Percentiles rank a stretch among this genome's conserved stretches.
phyloP scores from a whole-genome alignment of 2,329 filamentous ascomycete species.

The Aspergillus sp. region DNA sequence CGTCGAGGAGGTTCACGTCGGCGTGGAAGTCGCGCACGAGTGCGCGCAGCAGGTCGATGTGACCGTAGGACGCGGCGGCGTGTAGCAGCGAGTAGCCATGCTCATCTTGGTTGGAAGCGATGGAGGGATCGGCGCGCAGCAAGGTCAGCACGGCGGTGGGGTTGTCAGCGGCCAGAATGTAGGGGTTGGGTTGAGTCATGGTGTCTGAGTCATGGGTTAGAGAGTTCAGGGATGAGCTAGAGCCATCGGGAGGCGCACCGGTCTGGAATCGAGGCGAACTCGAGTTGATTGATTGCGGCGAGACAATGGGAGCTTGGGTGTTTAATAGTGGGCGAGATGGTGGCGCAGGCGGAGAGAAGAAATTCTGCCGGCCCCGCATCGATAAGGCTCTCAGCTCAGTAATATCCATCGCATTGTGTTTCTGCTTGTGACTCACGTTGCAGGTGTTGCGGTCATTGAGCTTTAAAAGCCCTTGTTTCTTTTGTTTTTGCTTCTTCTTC shows the following conservation, averaged over 20 bases:
- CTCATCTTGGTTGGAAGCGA: conserved; percentile 78
- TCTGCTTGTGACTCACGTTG: no score
- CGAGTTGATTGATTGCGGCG: neutral
- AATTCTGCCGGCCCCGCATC: neutral
- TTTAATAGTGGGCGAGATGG: neutral
- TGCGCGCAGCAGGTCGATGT: conserved; percentile 72
- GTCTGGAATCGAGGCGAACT: neutral
- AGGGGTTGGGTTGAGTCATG: conserved; percentile 56
- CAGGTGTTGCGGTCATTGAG: neutral
- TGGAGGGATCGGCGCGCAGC: conserved; percentile 68
- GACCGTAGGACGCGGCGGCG: conserved; percentile 88
- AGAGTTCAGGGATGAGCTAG: conserved; percentile 6
- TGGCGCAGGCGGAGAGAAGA: conserved; percentile 10
- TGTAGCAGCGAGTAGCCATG: conserved; percentile 94
- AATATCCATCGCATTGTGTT: no score
- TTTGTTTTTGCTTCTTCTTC: neutral
- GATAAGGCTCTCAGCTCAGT: no score
- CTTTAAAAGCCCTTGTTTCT: neutral
- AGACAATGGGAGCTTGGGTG: neutral
- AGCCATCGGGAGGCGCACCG: no score
- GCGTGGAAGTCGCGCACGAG: conserved; percentile 76
- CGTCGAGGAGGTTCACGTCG: conserved; percentile 76
- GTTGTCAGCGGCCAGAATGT: conserved; percentile 78
- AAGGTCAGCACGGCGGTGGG: conserved; percentile 69
- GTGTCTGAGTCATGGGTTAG: conserved; percentile 2